Evolutionary conservation across 1,139 yeast species (phyloP).

Genomic region (Williopsis jadinii): DNA sequence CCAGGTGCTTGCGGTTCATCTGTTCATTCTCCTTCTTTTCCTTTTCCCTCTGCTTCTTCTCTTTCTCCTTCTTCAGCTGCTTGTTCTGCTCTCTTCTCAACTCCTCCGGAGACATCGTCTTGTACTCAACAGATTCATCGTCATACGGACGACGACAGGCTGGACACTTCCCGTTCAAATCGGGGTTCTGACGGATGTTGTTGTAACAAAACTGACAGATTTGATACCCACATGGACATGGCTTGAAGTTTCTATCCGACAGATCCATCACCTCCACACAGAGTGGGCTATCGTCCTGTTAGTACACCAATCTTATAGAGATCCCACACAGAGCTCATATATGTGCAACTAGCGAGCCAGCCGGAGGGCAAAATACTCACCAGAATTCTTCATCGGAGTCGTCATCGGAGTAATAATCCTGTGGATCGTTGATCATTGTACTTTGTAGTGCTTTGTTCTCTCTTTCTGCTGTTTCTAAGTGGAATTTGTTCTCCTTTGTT

Average conservation of each 20-base stretch:
- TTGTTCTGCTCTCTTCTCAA: constrained; percentile 70
- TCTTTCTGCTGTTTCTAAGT: neutral
- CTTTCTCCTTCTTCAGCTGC: constrained; percentile 75
- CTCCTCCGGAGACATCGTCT: constrained; percentile 78
- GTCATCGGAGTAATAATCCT: constrained; percentile 63
- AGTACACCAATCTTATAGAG: neutral
- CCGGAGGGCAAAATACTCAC: constrained; percentile 28
- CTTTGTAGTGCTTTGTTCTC: neutral
- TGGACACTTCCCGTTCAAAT: constrained; percentile 92
- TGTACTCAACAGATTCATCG: constrained; percentile 88
- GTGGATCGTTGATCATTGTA: constrained; percentile 30
- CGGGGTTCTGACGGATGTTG: constrained; percentile 92
- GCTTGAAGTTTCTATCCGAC: constrained; percentile 92
- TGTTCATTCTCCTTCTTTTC: constrained; percentile 89
- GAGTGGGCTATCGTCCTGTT: constrained; percentile 49
- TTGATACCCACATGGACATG: constrained; percentile 99
- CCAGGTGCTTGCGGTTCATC: constrained; percentile 84
- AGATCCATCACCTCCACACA: constrained; percentile 98
- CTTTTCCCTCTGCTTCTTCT: constrained; percentile 82
- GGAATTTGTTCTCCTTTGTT: neutral
- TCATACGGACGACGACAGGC: constrained; percentile 94
- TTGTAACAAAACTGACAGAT: constrained; percentile 98
- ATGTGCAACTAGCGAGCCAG: neutral
- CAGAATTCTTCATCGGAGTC: constrained; percentile 63
- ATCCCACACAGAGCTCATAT: no score